A percentile compares a stretch with the other conserved stretches of the same genome.
Conservation (phyloP, 257 asterid genomes). For the Salvia splendens region DNA sequence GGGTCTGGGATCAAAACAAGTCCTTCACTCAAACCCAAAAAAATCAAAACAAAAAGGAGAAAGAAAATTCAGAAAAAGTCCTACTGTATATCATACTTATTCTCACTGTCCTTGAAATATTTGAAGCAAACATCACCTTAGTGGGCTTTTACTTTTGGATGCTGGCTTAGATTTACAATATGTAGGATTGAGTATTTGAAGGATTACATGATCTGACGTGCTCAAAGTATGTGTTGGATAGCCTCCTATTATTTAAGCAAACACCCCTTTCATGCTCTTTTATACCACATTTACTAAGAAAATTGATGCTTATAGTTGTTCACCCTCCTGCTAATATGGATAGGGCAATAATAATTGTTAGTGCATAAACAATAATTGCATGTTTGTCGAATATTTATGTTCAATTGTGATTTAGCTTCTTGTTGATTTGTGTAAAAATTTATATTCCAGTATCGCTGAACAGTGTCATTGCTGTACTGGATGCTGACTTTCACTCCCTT, state of each 20-base stretch:
- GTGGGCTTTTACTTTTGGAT: neutral
- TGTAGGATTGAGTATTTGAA: neutral
- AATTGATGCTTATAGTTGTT: neutral
- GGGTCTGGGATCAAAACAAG: neutral
- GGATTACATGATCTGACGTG: neutral
- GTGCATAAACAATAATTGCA: constrained; percentile 11
- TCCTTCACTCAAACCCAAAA: neutral
- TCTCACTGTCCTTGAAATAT: neutral
- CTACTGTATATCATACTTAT: neutral
- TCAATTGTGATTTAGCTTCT: constrained; percentile 17
- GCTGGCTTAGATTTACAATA: neutral
- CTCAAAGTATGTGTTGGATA: neutral
- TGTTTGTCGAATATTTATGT: constrained; percentile 12
- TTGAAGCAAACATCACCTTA: neutral
- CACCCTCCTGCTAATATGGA: constrained; percentile 11
- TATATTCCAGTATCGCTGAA: constrained; percentile 72
- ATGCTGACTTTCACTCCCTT: constrained; percentile 97
- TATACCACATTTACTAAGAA: no score
- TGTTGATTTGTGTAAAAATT: constrained; percentile 33
- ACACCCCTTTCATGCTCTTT: neutral
- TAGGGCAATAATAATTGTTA: constrained; percentile 17
- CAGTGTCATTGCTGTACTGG: constrained; percentile 95
- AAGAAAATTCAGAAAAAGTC: no score
- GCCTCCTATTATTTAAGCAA: neutral
- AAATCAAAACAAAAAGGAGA: neutral